Conservation (phyloP, 306 rosid genomes). For the Sindora glabra region DNA sequence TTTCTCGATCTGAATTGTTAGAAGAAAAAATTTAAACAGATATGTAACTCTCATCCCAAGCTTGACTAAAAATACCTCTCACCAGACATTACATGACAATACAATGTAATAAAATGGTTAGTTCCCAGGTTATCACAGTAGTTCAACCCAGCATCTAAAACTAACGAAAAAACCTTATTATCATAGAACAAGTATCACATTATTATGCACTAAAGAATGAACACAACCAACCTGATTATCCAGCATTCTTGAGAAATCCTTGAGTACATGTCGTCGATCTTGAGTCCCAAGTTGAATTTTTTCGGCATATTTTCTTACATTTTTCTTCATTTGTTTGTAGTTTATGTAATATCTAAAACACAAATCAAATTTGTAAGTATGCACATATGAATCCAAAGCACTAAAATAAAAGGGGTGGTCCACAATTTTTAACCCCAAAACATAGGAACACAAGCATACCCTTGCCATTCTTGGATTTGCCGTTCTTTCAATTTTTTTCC, state of each 20-base stretch:
- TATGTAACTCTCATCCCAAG: too few relatives aligned
- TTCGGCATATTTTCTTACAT: constrained; percentile 73
- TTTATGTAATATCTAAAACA: constrained; percentile 80
- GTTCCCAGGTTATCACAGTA: background rate
- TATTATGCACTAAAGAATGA: background rate
- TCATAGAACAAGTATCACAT: background rate
- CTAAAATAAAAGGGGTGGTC: background rate
- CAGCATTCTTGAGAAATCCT: constrained; percentile 95
- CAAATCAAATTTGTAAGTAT: constrained; percentile 7
- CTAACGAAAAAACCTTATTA: background rate
- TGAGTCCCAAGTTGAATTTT: constrained; percentile 76
- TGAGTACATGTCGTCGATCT: constrained; percentile 80
- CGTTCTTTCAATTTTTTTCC: constrained; percentile 97
- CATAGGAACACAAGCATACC: constrained; percentile 38
- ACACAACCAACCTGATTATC: constrained; percentile 68
- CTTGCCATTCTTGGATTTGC: constrained; percentile 84
- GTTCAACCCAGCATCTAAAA: constrained; percentile 1
- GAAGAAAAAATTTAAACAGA: constrained; percentile 2
- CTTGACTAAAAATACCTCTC: too few relatives aligned
- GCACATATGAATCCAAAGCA: constrained; percentile 5
- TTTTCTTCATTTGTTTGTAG: constrained; percentile 93
- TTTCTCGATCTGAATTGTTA: constrained; percentile 76
- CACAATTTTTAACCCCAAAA: background rate
- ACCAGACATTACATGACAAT: background rate
- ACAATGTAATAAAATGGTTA: background rate